Evolutionary conservation across 176 grass and related monocot species (phyloP), one percentile per base, ranked within the genome.

Genomic region (Avena sativa): DNA sequence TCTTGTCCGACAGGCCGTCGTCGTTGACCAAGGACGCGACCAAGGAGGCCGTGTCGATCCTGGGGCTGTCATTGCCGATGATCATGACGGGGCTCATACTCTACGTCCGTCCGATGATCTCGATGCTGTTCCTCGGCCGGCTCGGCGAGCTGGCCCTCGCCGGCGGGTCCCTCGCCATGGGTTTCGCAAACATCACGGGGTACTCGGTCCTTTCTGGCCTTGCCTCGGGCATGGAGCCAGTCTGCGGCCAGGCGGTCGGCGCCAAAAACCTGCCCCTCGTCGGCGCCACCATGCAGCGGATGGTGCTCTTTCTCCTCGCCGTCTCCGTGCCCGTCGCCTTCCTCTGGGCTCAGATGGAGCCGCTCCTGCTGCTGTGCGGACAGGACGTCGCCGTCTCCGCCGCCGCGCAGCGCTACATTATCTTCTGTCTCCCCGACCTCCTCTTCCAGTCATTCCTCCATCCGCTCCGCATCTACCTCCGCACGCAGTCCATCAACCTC

Each of bases 151-250:
- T 99, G 12, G 87, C 89, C 15, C 94, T 99, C 43, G 97, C 97
- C 28, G 97, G 97, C 19, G 97, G 97, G 20, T 91, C 94, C 6
- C 92, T 99, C 11, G 94, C 97, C 64, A 97, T 99, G 48, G 94
- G 97, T 4, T 99, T 99, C 77, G 97, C 94, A 59, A 99, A 99
- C 86, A 99, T 99, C 15, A 99, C 97, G 0, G 97, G 97, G 19
- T 99, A 99, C 67, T 99, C 97, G 0, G 91, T 99, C 6, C 90
- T 99, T 14, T 96, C 93, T 38, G 97, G 97, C 13, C 69, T 99
- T 15, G 92, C 97, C 59, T 92, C 91, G 89, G 97, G 97, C 13
- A 99, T 99, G 97, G 97, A 99, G 40, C 94, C 97, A 0, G 95
- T 99, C 11, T 99, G 97, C 77, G 97, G 97, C 13, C 97, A 99